Evolutionary conservation across 345 rosid species (phyloP).

Genomic region (Ailanthus altissimus): DNA sequence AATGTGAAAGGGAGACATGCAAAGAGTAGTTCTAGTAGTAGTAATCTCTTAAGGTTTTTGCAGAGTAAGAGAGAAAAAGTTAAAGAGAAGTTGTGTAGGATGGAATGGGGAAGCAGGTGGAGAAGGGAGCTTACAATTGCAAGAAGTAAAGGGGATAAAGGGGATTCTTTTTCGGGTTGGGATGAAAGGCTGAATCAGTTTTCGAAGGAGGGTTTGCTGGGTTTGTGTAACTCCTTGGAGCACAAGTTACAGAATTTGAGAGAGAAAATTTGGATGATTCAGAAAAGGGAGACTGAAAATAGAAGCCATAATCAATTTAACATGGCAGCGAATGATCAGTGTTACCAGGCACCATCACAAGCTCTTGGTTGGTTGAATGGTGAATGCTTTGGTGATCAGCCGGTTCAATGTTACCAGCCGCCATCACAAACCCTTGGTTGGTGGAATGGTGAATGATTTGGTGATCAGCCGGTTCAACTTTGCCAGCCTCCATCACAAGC

Average conservation of each 20-base stretch:
- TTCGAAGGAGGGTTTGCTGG: neutral
- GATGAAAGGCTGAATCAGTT: neutral
- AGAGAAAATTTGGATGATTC: neutral
- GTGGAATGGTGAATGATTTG: neutral
- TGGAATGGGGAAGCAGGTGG: too few species aligned
- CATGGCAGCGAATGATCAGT: neutral
- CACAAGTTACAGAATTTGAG: slow-evolving; percentile 2
- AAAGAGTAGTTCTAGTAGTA: too few species aligned
- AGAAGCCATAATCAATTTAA: neutral
- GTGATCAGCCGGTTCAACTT: too few species aligned
- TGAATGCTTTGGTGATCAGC: neutral
- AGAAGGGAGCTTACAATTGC: neutral
- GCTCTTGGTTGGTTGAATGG: neutral
- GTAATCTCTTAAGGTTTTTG: neutral
- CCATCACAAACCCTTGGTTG: neutral
- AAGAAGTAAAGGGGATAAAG: neutral
- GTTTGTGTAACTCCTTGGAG: neutral
- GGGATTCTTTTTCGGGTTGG: neutral
- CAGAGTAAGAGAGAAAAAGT: neutral
- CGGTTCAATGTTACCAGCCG: neutral
- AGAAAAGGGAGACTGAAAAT: neutral
- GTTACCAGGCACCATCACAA: neutral
- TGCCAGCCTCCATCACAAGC: neutral
- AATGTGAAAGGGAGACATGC: neutral
- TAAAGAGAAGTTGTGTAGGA: neutral